Conservation (phyloP, 2,329 filamentous ascomycete species). For the Stagonosporopsis chrysanthemi region DNA sequence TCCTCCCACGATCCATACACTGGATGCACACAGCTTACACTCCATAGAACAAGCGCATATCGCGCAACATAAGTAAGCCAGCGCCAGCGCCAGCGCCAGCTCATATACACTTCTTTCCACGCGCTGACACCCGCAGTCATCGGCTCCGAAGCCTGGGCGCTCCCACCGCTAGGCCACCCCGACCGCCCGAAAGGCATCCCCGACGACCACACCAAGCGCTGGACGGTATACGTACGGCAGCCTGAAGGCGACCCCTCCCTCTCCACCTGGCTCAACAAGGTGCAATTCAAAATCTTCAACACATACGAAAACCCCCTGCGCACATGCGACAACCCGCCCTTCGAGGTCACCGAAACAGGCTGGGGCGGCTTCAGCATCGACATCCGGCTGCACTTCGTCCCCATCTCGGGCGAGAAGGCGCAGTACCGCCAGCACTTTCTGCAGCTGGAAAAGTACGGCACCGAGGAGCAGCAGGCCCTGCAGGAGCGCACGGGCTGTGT, state of each 20-base stretch:
- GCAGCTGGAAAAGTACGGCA: slow-evolving; percentile 87
- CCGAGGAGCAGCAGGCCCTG: slow-evolving; percentile 70
- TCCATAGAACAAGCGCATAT: slow-evolving; percentile 51
- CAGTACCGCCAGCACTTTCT: slow-evolving; percentile 95
- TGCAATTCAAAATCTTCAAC: slow-evolving; percentile 98
- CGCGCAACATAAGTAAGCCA: slow-evolving; percentile 49
- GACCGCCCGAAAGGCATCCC: slow-evolving; percentile 72
- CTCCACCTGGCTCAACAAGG: slow-evolving; percentile 93
- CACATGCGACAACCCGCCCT: slow-evolving; percentile 76
- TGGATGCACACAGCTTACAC: slow-evolving; percentile 2
- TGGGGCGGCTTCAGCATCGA: slow-evolving; percentile 99
- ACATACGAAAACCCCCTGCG: slow-evolving; percentile 92
- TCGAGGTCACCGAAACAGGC: slow-evolving; percentile 88
- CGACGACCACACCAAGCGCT: slow-evolving; percentile 93
- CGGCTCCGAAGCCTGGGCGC: slow-evolving; percentile 58
- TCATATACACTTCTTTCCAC: not conserved
- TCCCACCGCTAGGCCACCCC: slow-evolving; percentile 75
- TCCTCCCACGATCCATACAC: not conserved
- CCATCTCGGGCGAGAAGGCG: slow-evolving; percentile 88
- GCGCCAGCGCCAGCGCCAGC: too few species aligned
- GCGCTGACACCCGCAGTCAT: slow-evolving; percentile 52
- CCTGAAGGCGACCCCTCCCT: slow-evolving; percentile 85
- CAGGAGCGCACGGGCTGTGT: slow-evolving; percentile 64
- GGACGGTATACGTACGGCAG: slow-evolving; percentile 92
- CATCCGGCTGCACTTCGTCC: slow-evolving; percentile 91